phyloP scores from a whole-genome alignment of 2,329 filamentous ascomycete genomes.

The Hymenoscyphus repandus region DNA sequence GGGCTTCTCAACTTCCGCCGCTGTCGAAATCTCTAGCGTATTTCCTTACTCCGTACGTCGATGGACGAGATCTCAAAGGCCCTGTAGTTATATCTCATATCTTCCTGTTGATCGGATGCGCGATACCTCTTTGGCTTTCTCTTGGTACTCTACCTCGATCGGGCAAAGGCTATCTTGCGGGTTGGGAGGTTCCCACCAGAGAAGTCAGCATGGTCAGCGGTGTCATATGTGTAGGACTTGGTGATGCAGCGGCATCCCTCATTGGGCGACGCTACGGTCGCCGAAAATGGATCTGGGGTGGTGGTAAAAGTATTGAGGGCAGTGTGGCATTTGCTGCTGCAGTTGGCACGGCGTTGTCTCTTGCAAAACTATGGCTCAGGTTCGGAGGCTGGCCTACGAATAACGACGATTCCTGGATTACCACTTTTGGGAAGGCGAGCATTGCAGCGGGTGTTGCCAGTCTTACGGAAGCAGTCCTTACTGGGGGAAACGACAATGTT shows the following conservation, averaged over 20 bases:
- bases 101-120: constrained; percentile 90
- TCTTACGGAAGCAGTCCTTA: constrained; percentile 89
- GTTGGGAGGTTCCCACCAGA: constrained; percentile 70
- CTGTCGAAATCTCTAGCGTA: constrained; percentile 78
- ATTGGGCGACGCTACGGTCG: constrained; percentile 82
- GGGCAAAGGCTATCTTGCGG: constrained; percentile 50
- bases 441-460: constrained; percentile 76
- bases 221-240: constrained; percentile 90
- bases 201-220: constrained; percentile 90
- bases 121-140: constrained; percentile 87
- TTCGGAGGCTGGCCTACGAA: constrained; percentile 74
- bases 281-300: constrained; percentile 93
- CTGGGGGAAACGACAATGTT: constrained; percentile 97
- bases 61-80: constrained; percentile 85
- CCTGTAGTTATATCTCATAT: constrained; percentile 92
- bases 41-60: constrained; percentile 90
- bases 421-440: constrained; percentile 64
- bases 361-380: constrained; percentile 68
- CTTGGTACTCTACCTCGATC: constrained; percentile 63
- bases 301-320: constrained; percentile 92
- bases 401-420: constrained; percentile 66
- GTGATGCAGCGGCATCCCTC: constrained; percentile 87
- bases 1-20: constrained; percentile 86
- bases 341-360: constrained; percentile 68
- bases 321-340: constrained; percentile 74